phyloP scores from a whole-genome alignment of 2,329 filamentous ascomycete genomes.

The Dactylellina cionopaga region DNA sequence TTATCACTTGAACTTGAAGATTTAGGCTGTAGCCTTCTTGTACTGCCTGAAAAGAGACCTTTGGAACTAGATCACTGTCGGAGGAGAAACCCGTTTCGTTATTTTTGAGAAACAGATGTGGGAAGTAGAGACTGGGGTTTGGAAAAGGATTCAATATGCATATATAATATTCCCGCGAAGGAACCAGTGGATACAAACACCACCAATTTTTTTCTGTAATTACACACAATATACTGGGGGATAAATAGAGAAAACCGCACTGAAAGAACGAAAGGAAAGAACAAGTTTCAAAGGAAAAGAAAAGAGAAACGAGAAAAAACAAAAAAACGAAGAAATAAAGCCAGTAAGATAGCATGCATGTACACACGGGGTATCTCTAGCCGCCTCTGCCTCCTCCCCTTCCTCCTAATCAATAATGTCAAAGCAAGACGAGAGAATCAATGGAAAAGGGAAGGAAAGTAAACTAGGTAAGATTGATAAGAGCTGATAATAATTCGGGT shows the following conservation, averaged over 20 bases:
- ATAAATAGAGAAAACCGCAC: conserved; percentile 53
- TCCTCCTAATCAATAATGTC: conserved; percentile 2
- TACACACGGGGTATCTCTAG: conserved; percentile 41
- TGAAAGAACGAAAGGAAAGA: conserved; percentile 38
- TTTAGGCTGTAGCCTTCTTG: too few species aligned
- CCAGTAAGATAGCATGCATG: conserved; percentile 42
- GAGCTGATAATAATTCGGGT: conserved; percentile 18
- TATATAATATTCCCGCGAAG: conserved; percentile 36
- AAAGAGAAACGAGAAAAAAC: conserved; percentile 39
- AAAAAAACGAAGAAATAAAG: conserved; percentile 31
- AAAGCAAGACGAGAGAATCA: conserved; percentile 7
- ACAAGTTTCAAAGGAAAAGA: conserved; percentile 37
- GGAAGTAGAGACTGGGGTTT: neutral
- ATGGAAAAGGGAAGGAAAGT: conserved; percentile 35
- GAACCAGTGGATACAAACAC: conserved; percentile 33
- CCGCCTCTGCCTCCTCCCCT: conserved; percentile 24
- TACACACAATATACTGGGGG: conserved; percentile 55
- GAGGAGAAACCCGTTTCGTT: neutral
- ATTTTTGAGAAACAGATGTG: neutral
- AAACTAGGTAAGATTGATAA: conserved; percentile 19
- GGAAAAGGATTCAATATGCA: conserved; percentile 23
- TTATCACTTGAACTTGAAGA: too few species aligned
- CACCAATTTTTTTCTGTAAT: conserved; percentile 38
- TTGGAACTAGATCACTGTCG: too few species aligned
- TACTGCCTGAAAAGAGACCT: neutral